Evolutionary conservation across 345 rosid genomes (phyloP), one percentile per base, ranked within the genome.

Genomic region (Euphorbia tirucalli): DNA sequence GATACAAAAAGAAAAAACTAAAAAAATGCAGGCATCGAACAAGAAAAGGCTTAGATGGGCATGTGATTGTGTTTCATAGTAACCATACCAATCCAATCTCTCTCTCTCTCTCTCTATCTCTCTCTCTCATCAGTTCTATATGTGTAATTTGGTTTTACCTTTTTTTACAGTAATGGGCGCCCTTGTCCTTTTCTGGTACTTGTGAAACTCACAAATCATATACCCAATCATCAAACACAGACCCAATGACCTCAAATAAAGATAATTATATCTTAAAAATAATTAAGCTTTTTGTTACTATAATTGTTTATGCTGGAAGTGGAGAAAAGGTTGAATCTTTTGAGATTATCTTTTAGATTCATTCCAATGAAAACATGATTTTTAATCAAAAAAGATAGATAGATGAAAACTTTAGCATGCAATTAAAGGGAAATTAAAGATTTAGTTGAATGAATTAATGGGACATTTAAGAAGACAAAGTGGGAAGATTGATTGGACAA

Each of bases 171-270:
- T 56, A 73, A 73, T 64, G 58, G 35, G 57, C 57, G 44, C 66
- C 31, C 74, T 78, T 80, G 84, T 78, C 87, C 58, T 70, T 74
- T 74, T 80, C 80, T 79, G 79, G 81, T 78, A 71, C 82, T 71
- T 69, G 62, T 60, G 73, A 83, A 79, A 62, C 83, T 59, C 68
- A 65, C 31, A 61, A 77, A 76, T 75, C 68, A 70, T 65, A 28
- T 72, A 75, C 75, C 61, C 74, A 83, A 71, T 35, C 77, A 81
- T 79, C 43, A n/a, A 61, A 57, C 18, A 57, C 19, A 50, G 61
- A 27, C 52, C 31, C 6, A 60, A 52, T 41, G 61, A 49, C 43
- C 58, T 66, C 63, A 71, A 72, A 31, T 39, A 71, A 65, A 37
- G 35, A 70, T 76, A 48, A 66, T 66, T 14, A 72, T 69, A 74